phyloP scores from a whole-genome alignment of 1,284 basidiomycete species.

The Anthracocystis setariae region DNA sequence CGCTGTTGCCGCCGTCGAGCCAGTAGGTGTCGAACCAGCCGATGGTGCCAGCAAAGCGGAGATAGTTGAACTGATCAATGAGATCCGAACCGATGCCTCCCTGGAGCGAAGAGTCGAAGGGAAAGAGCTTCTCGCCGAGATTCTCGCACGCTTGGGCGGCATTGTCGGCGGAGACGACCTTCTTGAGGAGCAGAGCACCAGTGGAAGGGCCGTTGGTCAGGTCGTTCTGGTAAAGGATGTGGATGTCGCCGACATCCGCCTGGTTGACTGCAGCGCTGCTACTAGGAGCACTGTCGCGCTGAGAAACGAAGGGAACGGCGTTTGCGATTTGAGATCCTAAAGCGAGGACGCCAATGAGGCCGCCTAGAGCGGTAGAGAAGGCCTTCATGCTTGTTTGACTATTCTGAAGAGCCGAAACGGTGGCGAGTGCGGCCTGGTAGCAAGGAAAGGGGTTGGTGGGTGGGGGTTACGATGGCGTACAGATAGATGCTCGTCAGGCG shows the following conservation, averaged over 20 bases:
- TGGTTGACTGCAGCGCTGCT: conserved; percentile 7
- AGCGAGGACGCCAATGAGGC: conserved; percentile 14
- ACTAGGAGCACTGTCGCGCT: conserved; percentile 1
- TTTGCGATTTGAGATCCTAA: conserved; percentile 10
- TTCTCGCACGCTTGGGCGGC: conserved; percentile 39
- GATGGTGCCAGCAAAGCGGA: conserved; percentile 25
- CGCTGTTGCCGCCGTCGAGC: conserved; percentile 9
- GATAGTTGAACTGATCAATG: conserved; percentile 41
- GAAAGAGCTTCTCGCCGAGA: conserved; percentile 48
- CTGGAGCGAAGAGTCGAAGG: conserved; percentile 24
- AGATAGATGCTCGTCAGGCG: too few species aligned
- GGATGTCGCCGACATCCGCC: conserved; percentile 30
- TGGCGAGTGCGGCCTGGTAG: too few species aligned
- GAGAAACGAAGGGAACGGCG: conserved; percentile 9
- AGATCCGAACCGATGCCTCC: conserved; percentile 26
- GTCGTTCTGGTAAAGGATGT: conserved; percentile 58
- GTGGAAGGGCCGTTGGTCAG: conserved; percentile 41
- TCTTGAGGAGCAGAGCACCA: conserved; percentile 46
- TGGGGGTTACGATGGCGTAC: too few species aligned
- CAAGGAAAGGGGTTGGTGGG: too few species aligned
- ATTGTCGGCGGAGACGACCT: conserved; percentile 18
- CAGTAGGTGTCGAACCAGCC: conserved; percentile 27
- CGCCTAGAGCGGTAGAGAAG: conserved; percentile 8
- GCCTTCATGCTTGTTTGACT: conserved; percentile 10
- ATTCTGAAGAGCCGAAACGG: too few species aligned